These are phyloP conservation scores for Eragrostis tef DNA, from an alignment of 202 grass and related monocot species.

Conservation along the genomic window DNA sequence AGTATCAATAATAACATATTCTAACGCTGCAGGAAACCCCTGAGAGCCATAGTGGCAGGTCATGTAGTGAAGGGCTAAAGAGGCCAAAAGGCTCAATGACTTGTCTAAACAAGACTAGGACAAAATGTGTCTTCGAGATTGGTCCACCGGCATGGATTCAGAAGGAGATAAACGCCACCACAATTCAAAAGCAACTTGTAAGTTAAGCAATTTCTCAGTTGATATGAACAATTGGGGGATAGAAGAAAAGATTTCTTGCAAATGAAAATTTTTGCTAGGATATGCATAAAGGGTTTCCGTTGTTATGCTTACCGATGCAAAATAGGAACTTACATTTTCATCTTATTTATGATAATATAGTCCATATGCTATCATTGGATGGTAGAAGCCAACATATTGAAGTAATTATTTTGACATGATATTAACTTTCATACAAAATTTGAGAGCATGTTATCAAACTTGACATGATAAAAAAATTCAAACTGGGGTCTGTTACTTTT, in stretches of 20 bases:
- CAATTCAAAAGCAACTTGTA: background rate
- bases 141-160: background rate
- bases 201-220: background rate
- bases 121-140: background rate
- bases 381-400: background rate
- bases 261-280: background rate
- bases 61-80: background rate
- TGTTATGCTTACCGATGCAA: background rate
- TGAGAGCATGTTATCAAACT: background rate
- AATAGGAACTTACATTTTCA: background rate
- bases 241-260: background rate
- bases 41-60: background rate
- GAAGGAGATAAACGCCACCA: background rate
- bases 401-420: no score
- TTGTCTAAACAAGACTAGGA: background rate
- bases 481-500: background rate
- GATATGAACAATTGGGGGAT: background rate
- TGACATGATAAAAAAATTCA: no score
- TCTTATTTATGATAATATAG: background rate
- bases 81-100: background rate
- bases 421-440: background rate
- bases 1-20: slow-evolving; percentile 1
- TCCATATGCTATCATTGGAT: background rate
- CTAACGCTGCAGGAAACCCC: background rate
- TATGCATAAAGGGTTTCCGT: background rate